phyloP scores from a whole-genome alignment of 1,139 yeast species.

The Hyphopichia fennica region DNA sequence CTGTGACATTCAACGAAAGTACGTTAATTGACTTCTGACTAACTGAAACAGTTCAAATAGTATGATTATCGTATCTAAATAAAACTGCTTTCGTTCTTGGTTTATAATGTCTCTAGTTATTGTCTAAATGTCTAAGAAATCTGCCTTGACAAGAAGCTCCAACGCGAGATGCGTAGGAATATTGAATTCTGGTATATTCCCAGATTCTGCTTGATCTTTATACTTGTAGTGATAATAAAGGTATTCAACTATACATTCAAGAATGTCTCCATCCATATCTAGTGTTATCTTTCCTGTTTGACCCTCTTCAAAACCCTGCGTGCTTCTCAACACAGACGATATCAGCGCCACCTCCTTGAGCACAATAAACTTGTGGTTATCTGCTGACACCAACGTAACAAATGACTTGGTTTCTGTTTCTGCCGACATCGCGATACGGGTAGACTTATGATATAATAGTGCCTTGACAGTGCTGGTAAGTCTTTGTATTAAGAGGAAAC shows the following conservation, averaged over 20 bases:
- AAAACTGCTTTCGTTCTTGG: too few species aligned
- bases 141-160: conserved; percentile 89
- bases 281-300: conserved; percentile 48
- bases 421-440: too few species aligned
- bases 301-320: conserved; percentile 62
- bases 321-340: conserved; percentile 76
- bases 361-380: conserved; percentile 64
- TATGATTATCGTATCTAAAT: too few species aligned
- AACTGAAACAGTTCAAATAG: too few species aligned
- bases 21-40: too few species aligned
- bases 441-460: too few species aligned
- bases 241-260: conserved; percentile 85
- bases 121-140: conserved; percentile 65
- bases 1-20: not conserved
- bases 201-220: conserved; percentile 54
- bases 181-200: conserved; percentile 77
- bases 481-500: too few species aligned
- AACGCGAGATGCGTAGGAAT: conserved; percentile 93
- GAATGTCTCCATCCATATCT: conserved; percentile 70
- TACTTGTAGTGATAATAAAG: conserved; percentile 75
- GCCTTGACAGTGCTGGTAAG: too few species aligned
- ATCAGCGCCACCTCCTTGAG: conserved; percentile 78
- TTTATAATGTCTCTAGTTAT: too few species aligned
- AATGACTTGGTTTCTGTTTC: conserved; percentile 24
- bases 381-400: conserved; percentile 75